Base-by-base conservation (phyloP, 305 asterid genomes). In the Fraxinus floribunda region DNA sequence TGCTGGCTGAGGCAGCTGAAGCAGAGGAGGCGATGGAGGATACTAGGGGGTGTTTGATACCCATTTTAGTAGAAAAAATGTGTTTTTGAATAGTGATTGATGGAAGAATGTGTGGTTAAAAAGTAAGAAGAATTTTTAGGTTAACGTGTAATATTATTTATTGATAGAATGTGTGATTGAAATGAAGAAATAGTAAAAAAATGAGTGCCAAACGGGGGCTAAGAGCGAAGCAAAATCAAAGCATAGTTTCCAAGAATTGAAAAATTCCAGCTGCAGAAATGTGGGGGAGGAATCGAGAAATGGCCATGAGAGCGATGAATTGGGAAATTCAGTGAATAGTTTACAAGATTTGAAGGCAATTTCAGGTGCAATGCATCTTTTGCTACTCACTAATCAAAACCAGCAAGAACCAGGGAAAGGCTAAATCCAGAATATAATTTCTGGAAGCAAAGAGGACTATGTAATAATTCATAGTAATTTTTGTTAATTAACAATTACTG, bases 301-400 rank as follows among this genome's bases (percentile, higher is more conserved):
- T 13, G 60, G 74, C 36, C 79, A 73, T 29, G 90, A 66, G 60
- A 41, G 32, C 16, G 78, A 79, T 52, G 87, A 84, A 71, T 22
- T 60, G 30, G 83, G 70, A 36, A 36, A 36, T 7, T 34, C 78
- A 38, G 11, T 35, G 16, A 80, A 70, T 3, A 64, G 7, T 18
- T 9, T 15, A 26, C 68, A 86, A 57, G 82, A 85, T 49, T 41
- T 55, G 24, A 80, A 78, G 39, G 62, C 72, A 35, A 66, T 11
- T 20, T 4, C 30, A 11, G 84, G 68, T 3, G 62, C 76, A n/a
- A 83, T 88, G 73, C 90, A 88, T 85, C 92, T 89, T 30, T 72
- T 86, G 57, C 39, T 83, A 36, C 88, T 89, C 3, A 88, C 85
- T 2, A 89, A 88, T 89, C 92, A 52, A 89, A 85, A 75, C 89